Percentiles rank a stretch among this genome's conserved stretches.
Conservation (phyloP, 164 flowering plant genomes). For the Umbellularia californica region DNA sequence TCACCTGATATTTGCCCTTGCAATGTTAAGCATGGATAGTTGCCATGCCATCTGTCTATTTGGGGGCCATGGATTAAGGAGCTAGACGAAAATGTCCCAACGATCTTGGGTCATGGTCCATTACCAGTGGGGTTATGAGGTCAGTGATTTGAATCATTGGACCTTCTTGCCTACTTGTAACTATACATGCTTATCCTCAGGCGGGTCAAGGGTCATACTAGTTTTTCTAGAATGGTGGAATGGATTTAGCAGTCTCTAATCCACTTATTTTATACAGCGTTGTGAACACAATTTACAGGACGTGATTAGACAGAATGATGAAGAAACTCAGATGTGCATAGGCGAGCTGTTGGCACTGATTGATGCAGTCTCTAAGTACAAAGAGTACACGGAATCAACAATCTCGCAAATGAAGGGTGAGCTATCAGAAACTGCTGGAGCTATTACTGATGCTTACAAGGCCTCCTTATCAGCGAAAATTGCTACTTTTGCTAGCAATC, state of each 20-base stretch:
- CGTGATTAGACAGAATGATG: constrained; percentile 41
- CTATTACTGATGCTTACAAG: constrained; percentile 42
- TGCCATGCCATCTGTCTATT: too few relatives aligned
- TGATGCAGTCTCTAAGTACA: constrained; percentile 60
- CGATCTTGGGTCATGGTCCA: too few relatives aligned
- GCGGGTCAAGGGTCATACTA: too few relatives aligned
- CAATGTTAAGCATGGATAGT: not conserved
- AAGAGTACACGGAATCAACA: constrained; percentile 52
- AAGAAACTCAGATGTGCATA: constrained; percentile 56
- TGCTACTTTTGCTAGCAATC: not conserved
- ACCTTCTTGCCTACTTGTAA: too few relatives aligned
- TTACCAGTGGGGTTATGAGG: too few relatives aligned
- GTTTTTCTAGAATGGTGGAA: too few relatives aligned
- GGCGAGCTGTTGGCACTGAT: constrained; percentile 50
- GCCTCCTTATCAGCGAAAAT: constrained; percentile 28
- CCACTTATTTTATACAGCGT: constrained; percentile 31
- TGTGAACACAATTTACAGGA: constrained; percentile 47
- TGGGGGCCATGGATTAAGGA: too few relatives aligned
- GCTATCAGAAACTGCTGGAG: constrained; percentile 40
- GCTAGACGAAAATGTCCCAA: too few relatives aligned
- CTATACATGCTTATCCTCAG: too few relatives aligned
- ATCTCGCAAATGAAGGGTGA: constrained; percentile 46
- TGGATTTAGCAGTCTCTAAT: not conserved
- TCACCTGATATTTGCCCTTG: not conserved
- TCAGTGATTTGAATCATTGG: too few relatives aligned